Percentiles rank a stretch among this genome's conserved stretches.
phyloP scores from a whole-genome alignment of 306 rosid species.

The Trifolium pratense region DNA sequence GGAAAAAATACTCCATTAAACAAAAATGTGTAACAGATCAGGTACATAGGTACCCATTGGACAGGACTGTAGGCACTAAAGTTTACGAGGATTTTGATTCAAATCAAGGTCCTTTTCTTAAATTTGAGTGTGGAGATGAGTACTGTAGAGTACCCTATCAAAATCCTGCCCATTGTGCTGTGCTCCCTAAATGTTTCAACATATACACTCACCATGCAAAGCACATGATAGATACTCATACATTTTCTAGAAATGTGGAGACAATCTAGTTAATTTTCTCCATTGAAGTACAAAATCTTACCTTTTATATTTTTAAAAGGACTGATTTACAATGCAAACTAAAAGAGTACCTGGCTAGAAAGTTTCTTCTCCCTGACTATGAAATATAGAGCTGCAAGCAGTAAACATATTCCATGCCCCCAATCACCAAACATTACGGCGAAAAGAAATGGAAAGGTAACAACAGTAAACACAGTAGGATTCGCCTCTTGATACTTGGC shows the following conservation, averaged over 20 bases:
- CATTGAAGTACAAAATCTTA: conserved; percentile 24
- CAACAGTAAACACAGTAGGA: conserved; percentile 84
- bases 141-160: conserved; percentile 1
- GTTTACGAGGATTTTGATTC: not conserved
- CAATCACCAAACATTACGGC: conserved; percentile 99
- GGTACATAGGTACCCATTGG: not conserved
- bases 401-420: conserved; percentile 98
- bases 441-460: conserved; percentile 96
- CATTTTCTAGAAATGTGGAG: conserved; percentile 11
- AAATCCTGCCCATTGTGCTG: conserved; percentile 8
- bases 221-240: conserved; percentile 26
- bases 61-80: not conserved
- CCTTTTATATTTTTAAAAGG: conserved; percentile 25
- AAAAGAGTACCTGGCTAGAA: conserved; percentile 75
- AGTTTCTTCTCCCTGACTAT: conserved; percentile 76
- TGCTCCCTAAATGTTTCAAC: conserved; percentile 9
- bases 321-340: conserved; percentile 27
- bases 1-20: not conserved
- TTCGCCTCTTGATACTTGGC: conserved; percentile 98
- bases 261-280: conserved; percentile 16
- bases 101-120: not conserved
- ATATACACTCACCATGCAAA: conserved; percentile 14
- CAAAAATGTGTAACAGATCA: conserved; percentile 3
- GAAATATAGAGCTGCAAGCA: conserved; percentile 75
- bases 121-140: not conserved